Base-by-base conservation (phyloP, 148 eudicot genomes). In the Limonium bicolor region DNA sequence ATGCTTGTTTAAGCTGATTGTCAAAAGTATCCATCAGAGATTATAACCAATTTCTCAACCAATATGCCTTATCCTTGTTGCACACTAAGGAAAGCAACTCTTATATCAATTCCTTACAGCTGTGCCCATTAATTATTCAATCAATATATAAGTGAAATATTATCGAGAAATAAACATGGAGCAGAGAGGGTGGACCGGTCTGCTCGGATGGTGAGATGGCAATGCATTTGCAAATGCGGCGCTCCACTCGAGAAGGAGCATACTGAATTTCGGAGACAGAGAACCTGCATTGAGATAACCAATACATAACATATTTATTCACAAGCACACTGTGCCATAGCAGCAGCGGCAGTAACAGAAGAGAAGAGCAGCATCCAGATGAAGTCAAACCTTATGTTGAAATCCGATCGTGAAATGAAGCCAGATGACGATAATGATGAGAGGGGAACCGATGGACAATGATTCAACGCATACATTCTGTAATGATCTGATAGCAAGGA, bases 351-450 rank as follows among this genome's bases (percentile, higher is more conserved):
- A 4, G 1, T 36, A 34, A 8, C 12, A 12, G 3, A 8, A 19
- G 4, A 22, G 20, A 23, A 7, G 18, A 31, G 3, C 15, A 31
- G 14, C 5, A 9, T 31, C 17, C 27, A 8, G n/a, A n/a, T 21
- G 16, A 22, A 5, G 36, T 10, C 29, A 40, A 33, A 67, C 73
- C 73, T 68, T 11, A 56, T 40, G 41, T 25, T 19, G 39, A 59
- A 46, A 14, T 51, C 43, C 15, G 68, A 18, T 17, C 22, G 36
- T 10, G 51, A 13, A 17, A 63, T 36, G 36, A 68, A 59, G 10
- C 49, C 28, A 13, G 73, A 68, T 0, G 73, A 62, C 1, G 69
- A 63, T 20, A n/a, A n/a, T n/a, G 73, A 59, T n/a, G 73, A 63
- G 21, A 68, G 26, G 1, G 72, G 51, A 3, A 54, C 22, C 11